Base-by-base conservation (phyloP, 2,329 filamentous ascomycete genomes). In the Venturia effusa region DNA sequence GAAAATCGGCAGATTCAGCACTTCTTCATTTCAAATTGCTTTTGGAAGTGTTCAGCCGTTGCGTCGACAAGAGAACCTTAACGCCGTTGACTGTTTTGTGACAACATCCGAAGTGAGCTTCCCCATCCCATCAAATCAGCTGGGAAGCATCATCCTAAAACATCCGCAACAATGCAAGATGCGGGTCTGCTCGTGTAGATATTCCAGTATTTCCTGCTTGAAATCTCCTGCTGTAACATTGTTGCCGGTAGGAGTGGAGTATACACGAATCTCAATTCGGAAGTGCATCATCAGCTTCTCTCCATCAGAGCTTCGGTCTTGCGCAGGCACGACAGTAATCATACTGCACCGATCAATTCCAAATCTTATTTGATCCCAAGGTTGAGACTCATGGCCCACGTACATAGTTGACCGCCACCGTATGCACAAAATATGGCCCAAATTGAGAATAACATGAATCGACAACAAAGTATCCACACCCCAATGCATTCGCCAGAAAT, bases 11-110 rank as follows among this genome's bases (percentile, higher is more conserved):
- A 17, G 34, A n/a, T n/a, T n/a, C n/a, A n/a, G n/a, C n/a, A 57
- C 6, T 22, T 57, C 51, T 57, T 57, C 51, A 57, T 57, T 57
- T 57, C 19, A 27, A 57, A 19, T 57, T 57, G 51, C 51, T 57
- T 57, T 57, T 57, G 27, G 27, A 8, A 1, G 22, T 27, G 51
- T 57, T 34, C 51, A 34, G 15, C 51, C 51, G 51, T 34, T 55
- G 24, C 6, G 5, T 55, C 5, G 1, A 27, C 27, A 57, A 10
- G 15, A 57, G 27, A n/a, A n/a, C n/a, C n/a, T n/a, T n/a, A 57
- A 34, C 4, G 27, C 30, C 51, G 51, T 34, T n/a, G 48, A 4
- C 17, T n/a, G 11, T 32, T n/a, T 4, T 55, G 51, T 32, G n/a
- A 34, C 51, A 34, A 34, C 24, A 55, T 55, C 45, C 7, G 51